Evolutionary conservation across 352 stramenopile genomes (phyloP).

Genomic region (Globisporangium spinosum): DNA sequence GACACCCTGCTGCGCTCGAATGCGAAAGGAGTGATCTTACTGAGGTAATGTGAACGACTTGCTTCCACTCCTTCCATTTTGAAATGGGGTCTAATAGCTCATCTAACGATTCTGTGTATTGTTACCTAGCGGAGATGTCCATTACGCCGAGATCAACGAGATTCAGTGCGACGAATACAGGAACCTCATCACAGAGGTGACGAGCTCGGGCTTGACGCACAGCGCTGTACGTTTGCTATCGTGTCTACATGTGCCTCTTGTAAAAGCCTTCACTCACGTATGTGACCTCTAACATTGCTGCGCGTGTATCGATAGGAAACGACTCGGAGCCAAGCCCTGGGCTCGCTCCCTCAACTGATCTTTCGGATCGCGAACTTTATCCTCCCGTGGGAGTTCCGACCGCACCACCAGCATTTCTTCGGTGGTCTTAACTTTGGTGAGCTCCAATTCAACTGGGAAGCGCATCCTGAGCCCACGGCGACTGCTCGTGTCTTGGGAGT

Average conservation of each 20-base stretch:
- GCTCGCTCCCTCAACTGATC: slow-evolving; percentile 44
- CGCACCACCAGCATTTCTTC: slow-evolving; percentile 58
- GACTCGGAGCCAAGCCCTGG: slow-evolving; percentile 43
- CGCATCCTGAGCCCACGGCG: slow-evolving; percentile 23
- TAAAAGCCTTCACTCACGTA: too few species aligned
- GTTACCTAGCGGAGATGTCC: slow-evolving; percentile 80
- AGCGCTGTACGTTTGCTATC: slow-evolving; percentile 26
- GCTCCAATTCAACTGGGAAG: slow-evolving; percentile 88
- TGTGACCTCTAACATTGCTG: background rate
- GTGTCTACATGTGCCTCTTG: background rate
- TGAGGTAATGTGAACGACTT: slow-evolving; percentile 45
- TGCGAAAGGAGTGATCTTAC: slow-evolving; percentile 80
- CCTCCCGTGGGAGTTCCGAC: slow-evolving; percentile 73
- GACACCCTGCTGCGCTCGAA: slow-evolving; percentile 78
- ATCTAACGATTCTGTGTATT: background rate
- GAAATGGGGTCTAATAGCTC: background rate
- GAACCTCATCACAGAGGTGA: slow-evolving; percentile 80
- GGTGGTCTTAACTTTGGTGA: slow-evolving; percentile 90
- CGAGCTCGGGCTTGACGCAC: slow-evolving; percentile 92
- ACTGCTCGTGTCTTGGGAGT: slow-evolving; percentile 22
- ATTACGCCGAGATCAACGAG: slow-evolving; percentile 90
- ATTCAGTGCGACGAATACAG: slow-evolving; percentile 75
- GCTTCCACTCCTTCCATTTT: background rate
- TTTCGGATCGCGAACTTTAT: slow-evolving; percentile 67
- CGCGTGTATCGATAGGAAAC: slow-evolving; percentile 38